Evolutionary conservation across 441 rosid genomes (phyloP).

Genomic region (Caryocar brasiliense): DNA sequence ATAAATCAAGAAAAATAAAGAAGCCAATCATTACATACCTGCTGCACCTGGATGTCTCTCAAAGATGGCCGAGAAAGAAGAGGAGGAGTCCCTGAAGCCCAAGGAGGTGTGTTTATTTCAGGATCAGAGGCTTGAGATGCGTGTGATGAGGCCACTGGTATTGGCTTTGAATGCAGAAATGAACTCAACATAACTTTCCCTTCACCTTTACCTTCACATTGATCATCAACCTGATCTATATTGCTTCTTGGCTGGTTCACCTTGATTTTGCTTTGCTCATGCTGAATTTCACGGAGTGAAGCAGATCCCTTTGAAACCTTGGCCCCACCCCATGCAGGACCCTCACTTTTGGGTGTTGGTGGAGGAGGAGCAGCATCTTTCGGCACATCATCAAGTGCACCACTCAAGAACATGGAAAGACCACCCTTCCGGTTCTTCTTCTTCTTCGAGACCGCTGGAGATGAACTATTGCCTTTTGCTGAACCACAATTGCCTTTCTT

Average conservation of each 20-base stretch:
- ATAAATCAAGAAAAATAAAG: not conserved
- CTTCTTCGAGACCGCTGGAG: constrained; percentile 45
- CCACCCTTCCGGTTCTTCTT: constrained; percentile 81
- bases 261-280: constrained; percentile 70
- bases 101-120: constrained; percentile 74
- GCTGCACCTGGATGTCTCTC: constrained; percentile 92
- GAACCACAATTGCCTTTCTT: constrained; percentile 31
- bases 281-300: constrained; percentile 80
- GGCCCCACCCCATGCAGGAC: constrained; percentile 98
- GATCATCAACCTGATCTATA: constrained; percentile 37
- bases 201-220: constrained; percentile 25
- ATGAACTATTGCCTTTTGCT: constrained; percentile 31
- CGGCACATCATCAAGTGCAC: constrained; percentile 82
- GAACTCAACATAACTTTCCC: constrained; percentile 64
- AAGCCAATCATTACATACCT: constrained; percentile 31
- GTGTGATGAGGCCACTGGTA: constrained; percentile 48
- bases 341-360: constrained; percentile 59
- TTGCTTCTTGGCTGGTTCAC: constrained; percentile 25
- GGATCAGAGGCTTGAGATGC: constrained; percentile 41
- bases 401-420: constrained; percentile 96
- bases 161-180: constrained; percentile 66
- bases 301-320: constrained; percentile 67
- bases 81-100: constrained; percentile 88
- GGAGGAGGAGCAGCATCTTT: constrained; percentile 44
- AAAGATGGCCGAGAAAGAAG: constrained; percentile 66